Evolutionary conservation across 345 rosid genomes (phyloP), one percentile per base, ranked within the genome.

Genomic region (Camelina laxa): DNA sequence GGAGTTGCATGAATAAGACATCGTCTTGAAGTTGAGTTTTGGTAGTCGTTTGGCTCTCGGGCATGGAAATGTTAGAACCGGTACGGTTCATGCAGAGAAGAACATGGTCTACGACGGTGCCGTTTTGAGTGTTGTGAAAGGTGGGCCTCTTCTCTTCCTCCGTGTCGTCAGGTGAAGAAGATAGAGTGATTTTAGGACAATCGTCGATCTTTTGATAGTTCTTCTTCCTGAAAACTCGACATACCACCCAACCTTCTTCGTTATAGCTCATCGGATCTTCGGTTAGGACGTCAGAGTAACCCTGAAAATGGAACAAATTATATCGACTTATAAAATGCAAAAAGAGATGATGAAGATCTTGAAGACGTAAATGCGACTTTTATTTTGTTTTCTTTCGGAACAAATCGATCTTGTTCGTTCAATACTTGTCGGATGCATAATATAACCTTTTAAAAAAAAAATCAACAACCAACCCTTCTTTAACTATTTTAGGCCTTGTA

Each of bases 161-260:
- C 1, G 51, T 62, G 41, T 54, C 82, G 59, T 88, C 87, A 80
- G 80, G 55, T 14, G 80, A 81, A 78, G 80, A 60, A 54, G 87
- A 53, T 68, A 9, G 88, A 75, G 63, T 85, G 61, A 69, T 80
- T 82, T 82, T 88, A 20, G 96, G 92, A 76, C 86, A 87, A 50
- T 90, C 97, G 33, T 90, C 84, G 79, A 82, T 57, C 88, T 92
- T 95, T 79, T 88, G 96, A 72, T 89, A 85, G 77, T 91, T 92
- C 80, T 92, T 95, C 87, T 95, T 95, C 82, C 86, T 85, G 67
- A 95, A 95, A 2, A 92, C 92, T 9, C 99, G 88, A 80, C 98
- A 92, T 61, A 95, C 90, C 72, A 95, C 99, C 99, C 98, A 95
- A 2, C 99, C 98, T 58, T 95, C 99, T 81, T 95, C 99, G 19